Evolutionary conservation across 192 early-diverging fungal genomes (phyloP).

Genomic region (Ambispora gerdemannii): DNA sequence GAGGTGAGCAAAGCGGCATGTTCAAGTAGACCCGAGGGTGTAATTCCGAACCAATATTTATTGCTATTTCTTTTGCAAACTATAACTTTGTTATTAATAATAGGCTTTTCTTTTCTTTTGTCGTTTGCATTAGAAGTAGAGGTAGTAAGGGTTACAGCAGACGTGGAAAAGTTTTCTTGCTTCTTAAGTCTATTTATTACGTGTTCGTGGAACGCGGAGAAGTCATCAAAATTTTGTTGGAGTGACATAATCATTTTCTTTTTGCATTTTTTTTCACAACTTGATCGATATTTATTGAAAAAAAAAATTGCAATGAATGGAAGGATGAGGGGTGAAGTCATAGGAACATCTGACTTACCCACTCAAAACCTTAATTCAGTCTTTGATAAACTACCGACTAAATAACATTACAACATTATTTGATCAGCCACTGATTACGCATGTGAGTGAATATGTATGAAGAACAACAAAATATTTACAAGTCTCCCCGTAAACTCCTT

Average conservation of each 20-base stretch:
- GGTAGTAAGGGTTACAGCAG: not conserved
- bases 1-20: slow-evolving; percentile 14
- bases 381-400: no score
- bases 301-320: no score
- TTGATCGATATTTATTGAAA: no score
- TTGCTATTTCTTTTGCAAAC: not conserved
- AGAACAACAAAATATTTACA: no score
- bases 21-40: slow-evolving; percentile 10
- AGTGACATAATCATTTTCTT: not conserved
- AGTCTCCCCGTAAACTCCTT: no score
- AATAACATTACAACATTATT: no score
- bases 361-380: no score
- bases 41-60: not conserved
- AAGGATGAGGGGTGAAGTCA: no score
- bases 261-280: no score
- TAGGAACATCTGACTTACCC: no score
- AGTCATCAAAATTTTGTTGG: not conserved
- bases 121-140: not conserved
- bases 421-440: no score
- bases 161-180: not conserved
- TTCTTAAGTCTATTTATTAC: not conserved
- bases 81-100: not conserved
- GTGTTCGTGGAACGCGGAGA: not conserved
- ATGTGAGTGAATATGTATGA: no score
- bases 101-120: not conserved